Percentiles rank a stretch among this genome's conserved stretches.
Evolutionary conservation across 2,329 filamentous ascomycete species (phyloP).

Genomic region (Botryosphaeria dothidea): DNA sequence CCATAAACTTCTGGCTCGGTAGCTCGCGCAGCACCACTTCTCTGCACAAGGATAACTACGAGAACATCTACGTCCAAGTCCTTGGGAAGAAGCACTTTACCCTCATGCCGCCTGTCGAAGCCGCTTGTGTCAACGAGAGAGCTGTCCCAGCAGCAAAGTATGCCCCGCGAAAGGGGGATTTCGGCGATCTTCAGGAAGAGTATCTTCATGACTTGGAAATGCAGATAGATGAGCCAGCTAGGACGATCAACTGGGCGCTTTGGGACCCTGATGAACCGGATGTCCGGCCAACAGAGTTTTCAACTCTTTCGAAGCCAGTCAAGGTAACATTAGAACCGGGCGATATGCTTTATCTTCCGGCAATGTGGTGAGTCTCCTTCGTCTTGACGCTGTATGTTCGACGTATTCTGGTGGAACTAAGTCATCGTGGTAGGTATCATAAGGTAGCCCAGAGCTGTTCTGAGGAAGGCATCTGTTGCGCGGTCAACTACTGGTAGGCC

Average conservation of each 20-base stretch:
- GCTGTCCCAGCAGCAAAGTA: conserved; percentile 62
- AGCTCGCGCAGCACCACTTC: conserved; percentile 68
- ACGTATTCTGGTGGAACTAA: not conserved
- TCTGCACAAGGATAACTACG: conserved; percentile 80
- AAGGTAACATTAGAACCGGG: conserved; percentile 69
- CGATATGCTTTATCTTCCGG: conserved; percentile 80
- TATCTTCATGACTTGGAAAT: conserved; percentile 30
- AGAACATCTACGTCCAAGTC: conserved; percentile 81
- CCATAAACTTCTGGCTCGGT: conserved; percentile 82
- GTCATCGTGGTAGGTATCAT: conserved; percentile 60
- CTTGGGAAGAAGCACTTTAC: conserved; percentile 73
- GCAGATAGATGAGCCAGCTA: conserved; percentile 34
- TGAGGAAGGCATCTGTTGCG: conserved; percentile 71
- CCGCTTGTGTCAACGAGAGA: conserved; percentile 68
- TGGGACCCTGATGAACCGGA: conserved; percentile 71
- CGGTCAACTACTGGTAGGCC: conserved; percentile 71
- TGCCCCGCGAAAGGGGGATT: conserved; percentile 22
- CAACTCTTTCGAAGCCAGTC: conserved; percentile 60
- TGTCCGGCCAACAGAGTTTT: conserved; percentile 57
- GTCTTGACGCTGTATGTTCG: not conserved
- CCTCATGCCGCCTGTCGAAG: conserved; percentile 69
- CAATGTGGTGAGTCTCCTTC: conserved; percentile 64
- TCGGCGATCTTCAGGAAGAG: conserved; percentile 3
- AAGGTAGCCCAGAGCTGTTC: conserved; percentile 74
- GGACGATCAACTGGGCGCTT: conserved; percentile 65